phyloP scores from a whole-genome alignment of 345 rosid species.

The Heritiera fomes region DNA sequence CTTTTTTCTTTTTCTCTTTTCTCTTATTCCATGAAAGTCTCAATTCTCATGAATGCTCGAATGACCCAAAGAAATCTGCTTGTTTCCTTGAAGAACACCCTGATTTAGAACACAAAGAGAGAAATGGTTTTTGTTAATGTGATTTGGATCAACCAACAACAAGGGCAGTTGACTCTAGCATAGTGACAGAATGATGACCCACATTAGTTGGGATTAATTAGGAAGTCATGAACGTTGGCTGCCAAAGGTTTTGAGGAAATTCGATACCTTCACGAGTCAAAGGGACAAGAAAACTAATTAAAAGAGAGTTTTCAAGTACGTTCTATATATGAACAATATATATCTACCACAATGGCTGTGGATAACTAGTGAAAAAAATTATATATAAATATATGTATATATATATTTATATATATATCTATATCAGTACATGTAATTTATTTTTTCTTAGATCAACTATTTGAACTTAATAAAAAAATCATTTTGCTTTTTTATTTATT shows the following conservation, averaged over 20 bases:
- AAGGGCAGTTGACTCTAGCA: background rate
- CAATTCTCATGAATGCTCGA: background rate
- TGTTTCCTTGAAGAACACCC: background rate
- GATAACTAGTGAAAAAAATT: no score
- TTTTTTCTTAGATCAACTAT: no score
- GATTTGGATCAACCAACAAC: background rate
- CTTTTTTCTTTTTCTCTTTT: no score
- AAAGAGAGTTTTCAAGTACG: background rate
- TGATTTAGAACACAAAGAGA: background rate
- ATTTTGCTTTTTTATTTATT: no score
- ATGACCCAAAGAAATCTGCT: background rate
- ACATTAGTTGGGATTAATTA: background rate
- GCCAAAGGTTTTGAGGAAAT: background rate
- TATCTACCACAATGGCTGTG: no score
- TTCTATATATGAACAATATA: no score
- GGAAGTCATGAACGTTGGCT: constrained; percentile 1
- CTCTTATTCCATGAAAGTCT: background rate
- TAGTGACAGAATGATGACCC: background rate
- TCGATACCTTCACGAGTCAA: background rate
- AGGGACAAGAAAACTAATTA: background rate
- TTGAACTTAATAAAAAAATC: no score
- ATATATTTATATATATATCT: no score
- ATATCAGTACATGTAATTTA: no score
- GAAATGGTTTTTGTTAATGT: background rate
- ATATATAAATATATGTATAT: no score